Evolutionary conservation across 768 basidiomycete genomes (phyloP), one percentile per base, ranked within the genome.

Genomic region (Gloeopeniophorella convolvens): DNA sequence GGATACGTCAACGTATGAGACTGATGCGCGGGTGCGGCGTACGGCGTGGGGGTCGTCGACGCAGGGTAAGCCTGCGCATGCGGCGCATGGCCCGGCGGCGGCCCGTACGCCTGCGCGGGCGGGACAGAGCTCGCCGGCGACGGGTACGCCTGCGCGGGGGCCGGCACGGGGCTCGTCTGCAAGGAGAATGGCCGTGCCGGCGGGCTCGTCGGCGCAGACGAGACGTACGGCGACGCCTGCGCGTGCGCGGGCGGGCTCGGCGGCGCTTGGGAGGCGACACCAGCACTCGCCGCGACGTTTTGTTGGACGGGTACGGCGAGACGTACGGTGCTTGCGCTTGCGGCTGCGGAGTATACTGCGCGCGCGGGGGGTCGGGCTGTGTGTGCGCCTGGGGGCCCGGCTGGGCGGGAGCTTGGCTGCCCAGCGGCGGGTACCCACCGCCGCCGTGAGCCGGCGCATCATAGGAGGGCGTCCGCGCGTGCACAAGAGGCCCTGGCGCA

Each of bases 381-480:
- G 27, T n/a, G n/a, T n/a, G n/a, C n/a, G n/a, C 12, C 26, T 51
- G 49, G 40, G 49, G 40, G 26, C 18, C 32, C 33, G 46, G 51
- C 46, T 42, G 51, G 10, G 46, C 20, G 27, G 16, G n/a, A n/a
- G 16, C 21, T n/a, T 48, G 34, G 27, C 45, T 46, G 13, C 46
- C 35, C 16, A n/a, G n/a, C n/a, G 18, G 18, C 8, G 31, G 1
- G 15, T 32, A 42, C 5, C 33, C 34, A 4, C 24, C 23, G 2
- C 43, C 15, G 16, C 34, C 46, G n/a, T n/a, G n/a, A n/a, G n/a
- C n/a, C n/a, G n/a, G n/a, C n/a, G n/a, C n/a, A n/a, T n/a, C n/a
- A n/a, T n/a, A n/a, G n/a, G n/a, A n/a, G n/a, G n/a, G n/a, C n/a
- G n/a, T n/a, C 37, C 36, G 48, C 21, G 24, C 49, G 15, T 45